These are phyloP conservation scores for Diaporthe velutina DNA, from an alignment of 2,329 filamentous ascomycete genomes.

Conservation along the genomic window DNA sequence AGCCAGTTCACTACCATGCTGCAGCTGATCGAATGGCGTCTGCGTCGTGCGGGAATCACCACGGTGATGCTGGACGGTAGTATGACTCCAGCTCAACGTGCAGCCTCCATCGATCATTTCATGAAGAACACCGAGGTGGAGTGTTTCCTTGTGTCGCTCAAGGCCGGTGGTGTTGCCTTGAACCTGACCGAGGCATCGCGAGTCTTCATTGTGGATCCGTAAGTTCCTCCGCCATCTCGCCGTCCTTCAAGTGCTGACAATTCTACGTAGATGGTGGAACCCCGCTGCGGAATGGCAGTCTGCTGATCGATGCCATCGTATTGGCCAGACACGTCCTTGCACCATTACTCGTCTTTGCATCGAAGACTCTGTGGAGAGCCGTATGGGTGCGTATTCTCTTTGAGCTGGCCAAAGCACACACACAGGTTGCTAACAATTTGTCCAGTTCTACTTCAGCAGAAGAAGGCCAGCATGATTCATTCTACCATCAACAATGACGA, in stretches of 20 bases:
- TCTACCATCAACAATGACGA: conserved; percentile 96
- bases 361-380: conserved; percentile 95
- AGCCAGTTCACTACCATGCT: conserved; percentile 98
- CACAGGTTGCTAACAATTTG: neutral
- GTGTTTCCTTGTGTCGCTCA: conserved; percentile 95
- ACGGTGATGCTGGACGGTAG: conserved; percentile 98
- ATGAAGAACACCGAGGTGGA: conserved; percentile 96
- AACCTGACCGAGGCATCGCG: conserved; percentile 95
- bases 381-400: conserved; percentile 67
- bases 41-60: conserved; percentile 95
- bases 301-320: conserved; percentile 93
- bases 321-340: conserved; percentile 93
- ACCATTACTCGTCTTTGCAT: conserved; percentile 95
- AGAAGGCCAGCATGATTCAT: conserved; percentile 98
- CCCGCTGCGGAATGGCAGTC: conserved; percentile 99
- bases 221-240: conserved; percentile 57
- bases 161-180: conserved; percentile 94
- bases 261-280: conserved; percentile 87
- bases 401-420: neutral
- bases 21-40: conserved; percentile 95
- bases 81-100: conserved; percentile 94
- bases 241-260: conserved; percentile 27
- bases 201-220: conserved; percentile 97
- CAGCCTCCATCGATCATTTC: conserved; percentile 94
- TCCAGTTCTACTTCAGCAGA: conserved; percentile 88